phyloP scores from a whole-genome alignment of 306 rosid species.

The Fagus crenata region DNA sequence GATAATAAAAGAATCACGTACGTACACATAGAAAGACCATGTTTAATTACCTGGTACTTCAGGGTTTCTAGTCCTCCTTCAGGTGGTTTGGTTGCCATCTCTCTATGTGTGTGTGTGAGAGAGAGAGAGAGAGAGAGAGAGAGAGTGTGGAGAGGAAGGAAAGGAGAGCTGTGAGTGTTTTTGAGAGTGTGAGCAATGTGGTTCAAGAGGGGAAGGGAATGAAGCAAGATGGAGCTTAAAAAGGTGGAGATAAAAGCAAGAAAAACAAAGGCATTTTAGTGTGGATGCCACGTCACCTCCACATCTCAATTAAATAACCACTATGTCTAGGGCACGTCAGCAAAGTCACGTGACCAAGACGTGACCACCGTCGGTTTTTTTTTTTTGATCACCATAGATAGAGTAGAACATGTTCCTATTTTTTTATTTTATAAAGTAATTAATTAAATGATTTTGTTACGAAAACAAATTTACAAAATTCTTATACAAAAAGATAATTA shows the following conservation, averaged over 20 bases:
- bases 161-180: constrained; percentile 24
- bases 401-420: background rate
- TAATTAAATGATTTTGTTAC: background rate
- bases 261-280: constrained; percentile 31
- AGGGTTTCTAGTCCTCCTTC: constrained; percentile 55
- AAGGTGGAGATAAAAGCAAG: constrained; percentile 22
- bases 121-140: constrained; percentile 34
- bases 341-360: constrained; percentile 41
- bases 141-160: constrained; percentile 11
- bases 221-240: constrained; percentile 25
- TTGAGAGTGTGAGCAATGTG: constrained; percentile 20
- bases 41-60: constrained; percentile 60
- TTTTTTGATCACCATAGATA: too few species aligned
- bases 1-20: background rate
- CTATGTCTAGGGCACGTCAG: constrained; percentile 31
- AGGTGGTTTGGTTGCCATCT: constrained; percentile 61
- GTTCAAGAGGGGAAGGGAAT: constrained; percentile 21
- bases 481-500: background rate
- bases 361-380: constrained; percentile 4
- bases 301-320: constrained; percentile 30
- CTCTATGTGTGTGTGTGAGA: constrained; percentile 23
- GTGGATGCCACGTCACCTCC: constrained; percentile 53
- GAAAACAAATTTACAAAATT: background rate
- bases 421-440: background rate
- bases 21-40: background rate